These are phyloP conservation scores for Rhizopus delemar DNA, from an alignment of 371 early-diverging fungal genomes.

Conservation along the genomic window DNA sequence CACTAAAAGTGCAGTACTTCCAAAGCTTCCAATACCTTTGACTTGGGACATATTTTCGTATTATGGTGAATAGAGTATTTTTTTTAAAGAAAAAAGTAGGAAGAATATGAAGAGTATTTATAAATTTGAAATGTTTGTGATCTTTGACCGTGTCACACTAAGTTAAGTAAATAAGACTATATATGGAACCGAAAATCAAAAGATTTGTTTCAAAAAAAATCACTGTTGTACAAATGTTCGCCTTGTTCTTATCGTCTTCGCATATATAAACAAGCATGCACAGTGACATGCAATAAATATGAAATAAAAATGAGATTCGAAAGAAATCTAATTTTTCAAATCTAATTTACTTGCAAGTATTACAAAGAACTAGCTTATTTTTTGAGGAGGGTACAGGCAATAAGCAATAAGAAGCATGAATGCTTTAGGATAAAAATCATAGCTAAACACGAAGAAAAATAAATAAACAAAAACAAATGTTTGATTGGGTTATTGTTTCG, in stretches of 20 bases:
- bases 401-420: not conserved
- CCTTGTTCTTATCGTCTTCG: no score
- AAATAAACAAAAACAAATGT: not conserved
- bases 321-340: no score
- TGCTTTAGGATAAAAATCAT: not conserved
- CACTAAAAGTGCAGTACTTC: slow-evolving; percentile 40
- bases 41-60: slow-evolving; percentile 15
- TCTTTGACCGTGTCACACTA: slow-evolving; percentile 10
- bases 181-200: slow-evolving; percentile 8
- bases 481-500: not conserved
- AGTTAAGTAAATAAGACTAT: slow-evolving; percentile 21
- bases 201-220: slow-evolving; percentile 11
- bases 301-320: no score
- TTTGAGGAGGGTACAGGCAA: not conserved
- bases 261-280: no score
- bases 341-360: no score
- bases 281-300: no score
- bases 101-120: not conserved
- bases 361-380: not conserved
- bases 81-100: not conserved
- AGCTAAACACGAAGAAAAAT: not conserved
- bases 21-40: slow-evolving; percentile 42
- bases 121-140: slow-evolving; percentile 8
- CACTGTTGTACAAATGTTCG: slow-evolving; percentile 1
- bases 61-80: not conserved